Evolutionary conservation across 2,329 filamentous ascomycete species (phyloP).

Genomic region (Aspergillus calidoustus): DNA sequence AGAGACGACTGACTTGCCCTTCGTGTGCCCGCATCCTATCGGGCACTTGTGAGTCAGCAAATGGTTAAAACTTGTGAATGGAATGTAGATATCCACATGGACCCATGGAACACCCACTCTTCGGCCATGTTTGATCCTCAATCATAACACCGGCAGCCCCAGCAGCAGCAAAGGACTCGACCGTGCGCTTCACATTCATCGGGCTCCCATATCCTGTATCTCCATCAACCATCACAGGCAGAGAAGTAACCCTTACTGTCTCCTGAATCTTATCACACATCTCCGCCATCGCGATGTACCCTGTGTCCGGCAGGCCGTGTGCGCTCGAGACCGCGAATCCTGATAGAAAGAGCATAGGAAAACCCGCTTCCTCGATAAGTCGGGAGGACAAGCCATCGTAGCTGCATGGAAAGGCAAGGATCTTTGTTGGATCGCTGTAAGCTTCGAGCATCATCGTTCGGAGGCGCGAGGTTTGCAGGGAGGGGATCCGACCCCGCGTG

Average conservation of each 20-base stretch:
- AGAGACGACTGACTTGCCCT: conserved; percentile 53
- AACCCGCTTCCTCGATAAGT: conserved; percentile 52
- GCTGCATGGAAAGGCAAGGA: conserved; percentile 49
- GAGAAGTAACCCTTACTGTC: conserved; percentile 38
- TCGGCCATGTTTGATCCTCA: conserved; percentile 57
- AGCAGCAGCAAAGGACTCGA: conserved; percentile 50
- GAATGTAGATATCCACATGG: too few species aligned
- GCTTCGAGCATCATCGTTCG: conserved; percentile 40
- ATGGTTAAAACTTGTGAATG: background rate
- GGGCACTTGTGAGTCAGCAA: background rate
- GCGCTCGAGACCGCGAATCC: conserved; percentile 49
- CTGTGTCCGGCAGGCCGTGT: conserved; percentile 53
- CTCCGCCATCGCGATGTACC: conserved; percentile 55
- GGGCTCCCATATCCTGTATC: conserved; percentile 56
- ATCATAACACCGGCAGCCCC: conserved; percentile 49
- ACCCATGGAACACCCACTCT: conserved; percentile 38
- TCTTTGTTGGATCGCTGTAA: conserved; percentile 47
- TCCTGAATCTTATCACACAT: conserved; percentile 54
- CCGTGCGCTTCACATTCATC: conserved; percentile 54
- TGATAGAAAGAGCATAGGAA: conserved; percentile 52
- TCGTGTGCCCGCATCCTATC: conserved; percentile 52
- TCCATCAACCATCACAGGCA: conserved; percentile 53
- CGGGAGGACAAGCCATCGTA: conserved; percentile 53
- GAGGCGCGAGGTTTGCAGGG: conserved; percentile 43
- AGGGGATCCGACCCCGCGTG: conserved; percentile 44